Evolutionary conservation across 2,329 filamentous ascomycete species (phyloP).

Genomic region (Aureobasidium melanogenum): DNA sequence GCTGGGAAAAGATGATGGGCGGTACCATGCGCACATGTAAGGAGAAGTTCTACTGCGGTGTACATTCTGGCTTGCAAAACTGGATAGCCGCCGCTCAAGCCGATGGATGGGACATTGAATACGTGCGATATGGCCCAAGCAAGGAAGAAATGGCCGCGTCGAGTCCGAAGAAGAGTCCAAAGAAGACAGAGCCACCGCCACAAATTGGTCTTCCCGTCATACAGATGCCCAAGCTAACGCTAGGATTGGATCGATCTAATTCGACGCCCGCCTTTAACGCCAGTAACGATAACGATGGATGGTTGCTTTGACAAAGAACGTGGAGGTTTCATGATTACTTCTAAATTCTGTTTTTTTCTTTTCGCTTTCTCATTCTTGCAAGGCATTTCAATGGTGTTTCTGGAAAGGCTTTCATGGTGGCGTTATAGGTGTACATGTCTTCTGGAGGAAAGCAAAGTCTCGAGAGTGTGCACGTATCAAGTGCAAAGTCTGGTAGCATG

Average conservation of each 20-base stretch:
- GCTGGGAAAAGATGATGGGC: constrained; percentile 86
- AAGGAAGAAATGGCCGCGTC: constrained; percentile 32
- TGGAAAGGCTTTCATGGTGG: background rate
- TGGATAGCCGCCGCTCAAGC: constrained; percentile 84
- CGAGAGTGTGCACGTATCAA: background rate
- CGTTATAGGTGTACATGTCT: background rate
- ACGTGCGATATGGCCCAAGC: constrained; percentile 67
- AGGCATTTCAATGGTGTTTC: constrained; percentile 2
- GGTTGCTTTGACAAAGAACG: constrained; percentile 12
- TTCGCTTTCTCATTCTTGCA: background rate
- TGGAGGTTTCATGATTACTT: background rate
- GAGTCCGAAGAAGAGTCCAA: constrained; percentile 30
- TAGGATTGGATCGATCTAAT: constrained; percentile 12
- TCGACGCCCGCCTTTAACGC: constrained; percentile 2
- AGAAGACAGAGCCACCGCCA: constrained; percentile 12
- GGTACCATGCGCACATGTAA: constrained; percentile 82
- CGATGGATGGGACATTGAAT: constrained; percentile 77
- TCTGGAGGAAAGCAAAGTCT: background rate
- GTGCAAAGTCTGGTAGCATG: background rate
- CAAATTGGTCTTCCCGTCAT: constrained; percentile 12
- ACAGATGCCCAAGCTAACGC: constrained; percentile 8
- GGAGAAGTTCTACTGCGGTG: constrained; percentile 90
- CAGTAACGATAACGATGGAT: constrained; percentile 13
- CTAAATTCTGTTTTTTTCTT: background rate
- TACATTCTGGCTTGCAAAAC: constrained; percentile 79